phyloP scores from a whole-genome alignment of 1,284 basidiomycete genomes.

The Ganoderma multipileum region DNA sequence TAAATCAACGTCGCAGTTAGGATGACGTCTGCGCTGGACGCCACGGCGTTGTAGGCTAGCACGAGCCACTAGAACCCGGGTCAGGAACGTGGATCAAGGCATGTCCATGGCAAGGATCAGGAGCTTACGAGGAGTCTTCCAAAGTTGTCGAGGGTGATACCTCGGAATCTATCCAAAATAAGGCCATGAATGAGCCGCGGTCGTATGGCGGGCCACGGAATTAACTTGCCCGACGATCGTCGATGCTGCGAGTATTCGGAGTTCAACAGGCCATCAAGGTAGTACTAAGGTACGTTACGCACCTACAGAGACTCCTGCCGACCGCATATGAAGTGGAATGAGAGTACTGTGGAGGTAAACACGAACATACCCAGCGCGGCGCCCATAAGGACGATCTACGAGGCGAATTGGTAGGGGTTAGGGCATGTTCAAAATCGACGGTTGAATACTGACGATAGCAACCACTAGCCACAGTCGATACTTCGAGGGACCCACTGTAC shows the following conservation, averaged over 20 bases:
- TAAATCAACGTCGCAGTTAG: not conserved
- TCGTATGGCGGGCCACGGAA: not conserved
- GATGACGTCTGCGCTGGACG: constrained; percentile 1
- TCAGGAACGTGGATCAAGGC: not conserved
- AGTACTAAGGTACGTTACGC: not conserved
- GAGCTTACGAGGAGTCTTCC: not conserved
- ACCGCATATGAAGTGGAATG: not conserved
- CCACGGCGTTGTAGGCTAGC: not conserved
- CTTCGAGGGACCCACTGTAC: not conserved
- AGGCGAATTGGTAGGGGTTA: too few relatives aligned
- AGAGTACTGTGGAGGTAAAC: not conserved
- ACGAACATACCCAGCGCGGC: not conserved
- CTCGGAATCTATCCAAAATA: not conserved
- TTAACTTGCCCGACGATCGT: not conserved
- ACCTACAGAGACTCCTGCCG: not conserved
- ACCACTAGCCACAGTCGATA: not conserved
- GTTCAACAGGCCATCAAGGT: not conserved
- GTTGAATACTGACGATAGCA: not conserved
- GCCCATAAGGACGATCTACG: not conserved
- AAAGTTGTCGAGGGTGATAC: constrained; percentile 1
- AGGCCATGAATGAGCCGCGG: not conserved
- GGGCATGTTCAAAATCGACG: not conserved
- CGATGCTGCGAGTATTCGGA: not conserved
- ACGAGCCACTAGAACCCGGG: not conserved
- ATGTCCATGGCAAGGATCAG: not conserved